Percentiles rank a stretch among this genome's conserved stretches.
Conservation (phyloP, 164 flowering plant genomes). For the Litsea cubeba region DNA sequence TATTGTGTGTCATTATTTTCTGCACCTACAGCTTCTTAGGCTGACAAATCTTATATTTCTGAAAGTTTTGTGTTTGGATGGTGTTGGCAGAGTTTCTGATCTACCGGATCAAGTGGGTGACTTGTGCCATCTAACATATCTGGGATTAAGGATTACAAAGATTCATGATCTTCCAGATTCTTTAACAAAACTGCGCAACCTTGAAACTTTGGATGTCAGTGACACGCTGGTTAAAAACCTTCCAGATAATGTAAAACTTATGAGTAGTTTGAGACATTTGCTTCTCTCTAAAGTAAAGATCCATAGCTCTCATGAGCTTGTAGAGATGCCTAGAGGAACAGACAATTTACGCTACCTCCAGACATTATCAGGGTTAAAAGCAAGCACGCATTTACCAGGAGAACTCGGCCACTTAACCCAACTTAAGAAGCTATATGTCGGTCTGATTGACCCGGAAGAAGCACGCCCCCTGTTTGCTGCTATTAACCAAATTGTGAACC, state of each 20-base stretch:
- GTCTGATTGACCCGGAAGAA: slow-evolving; percentile 10
- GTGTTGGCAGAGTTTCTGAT: slow-evolving; percentile 15
- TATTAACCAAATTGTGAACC: not conserved
- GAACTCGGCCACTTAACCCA: slow-evolving; percentile 17
- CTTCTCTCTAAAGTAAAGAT: slow-evolving; percentile 23
- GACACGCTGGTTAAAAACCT: slow-evolving; percentile 21
- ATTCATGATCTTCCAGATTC: slow-evolving; percentile 32
- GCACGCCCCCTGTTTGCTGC: slow-evolving; percentile 7
- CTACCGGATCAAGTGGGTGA: slow-evolving; percentile 19
- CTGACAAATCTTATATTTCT: slow-evolving; percentile 11
- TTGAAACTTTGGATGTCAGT: slow-evolving; percentile 38
- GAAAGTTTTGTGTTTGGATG: slow-evolving; percentile 34
- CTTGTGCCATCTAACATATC: slow-evolving; percentile 30
- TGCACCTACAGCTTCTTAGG: too few relatives aligned
- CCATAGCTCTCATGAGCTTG: too few relatives aligned
- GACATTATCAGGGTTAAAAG: not conserved
- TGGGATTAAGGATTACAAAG: slow-evolving; percentile 29
- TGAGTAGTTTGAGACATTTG: slow-evolving; percentile 32
- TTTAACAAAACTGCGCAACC: slow-evolving; percentile 27
- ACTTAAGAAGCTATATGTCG: slow-evolving; percentile 23
- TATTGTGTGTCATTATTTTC: too few relatives aligned
- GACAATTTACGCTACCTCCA: slow-evolving; percentile 26
- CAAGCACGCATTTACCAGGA: slow-evolving; percentile 19
- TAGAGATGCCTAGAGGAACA: slow-evolving; percentile 11
- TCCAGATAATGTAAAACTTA: slow-evolving; percentile 20